Percentiles rank a stretch among this genome's conserved stretches.
Evolutionary conservation across 208 protist species (phyloP).

Genomic region (Entamoeba dispar): DNA sequence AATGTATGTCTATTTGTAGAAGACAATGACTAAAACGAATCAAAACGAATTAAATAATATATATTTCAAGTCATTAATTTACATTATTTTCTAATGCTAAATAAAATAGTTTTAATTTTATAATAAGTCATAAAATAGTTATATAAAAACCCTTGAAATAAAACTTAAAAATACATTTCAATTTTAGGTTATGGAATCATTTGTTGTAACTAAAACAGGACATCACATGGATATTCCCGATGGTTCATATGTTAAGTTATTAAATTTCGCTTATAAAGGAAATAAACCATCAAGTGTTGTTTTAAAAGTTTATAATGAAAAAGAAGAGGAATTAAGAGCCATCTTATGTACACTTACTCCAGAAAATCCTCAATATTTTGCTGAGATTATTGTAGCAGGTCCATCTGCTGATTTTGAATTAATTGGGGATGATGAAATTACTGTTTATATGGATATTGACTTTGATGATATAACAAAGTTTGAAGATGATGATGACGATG

Average conservation of each 20-base stretch:
- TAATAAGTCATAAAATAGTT: too few species aligned
- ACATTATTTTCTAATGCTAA: too few species aligned
- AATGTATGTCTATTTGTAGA: too few species aligned
- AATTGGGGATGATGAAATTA: neutral
- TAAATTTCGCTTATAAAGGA: neutral
- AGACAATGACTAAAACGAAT: too few species aligned
- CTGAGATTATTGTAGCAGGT: neutral
- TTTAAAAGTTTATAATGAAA: neutral
- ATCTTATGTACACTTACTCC: neutral
- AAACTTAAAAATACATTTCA: neutral
- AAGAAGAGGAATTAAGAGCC: neutral
- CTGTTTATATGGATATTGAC: neutral
- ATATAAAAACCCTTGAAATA: too few species aligned
- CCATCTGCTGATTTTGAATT: neutral
- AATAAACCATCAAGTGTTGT: neutral
- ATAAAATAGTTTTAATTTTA: too few species aligned
- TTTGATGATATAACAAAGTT: neutral
- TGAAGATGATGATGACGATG: neutral
- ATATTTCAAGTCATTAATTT: too few species aligned
- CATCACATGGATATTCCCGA: neutral
- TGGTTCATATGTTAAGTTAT: neutral
- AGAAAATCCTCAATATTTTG: neutral
- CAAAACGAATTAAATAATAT: too few species aligned
- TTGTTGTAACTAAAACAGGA: neutral
- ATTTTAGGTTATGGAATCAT: neutral